Evolutionary conservation across 1,284 basidiomycete genomes (phyloP), one percentile per base, ranked within the genome.

Genomic region (Tausonia pullulans): DNA sequence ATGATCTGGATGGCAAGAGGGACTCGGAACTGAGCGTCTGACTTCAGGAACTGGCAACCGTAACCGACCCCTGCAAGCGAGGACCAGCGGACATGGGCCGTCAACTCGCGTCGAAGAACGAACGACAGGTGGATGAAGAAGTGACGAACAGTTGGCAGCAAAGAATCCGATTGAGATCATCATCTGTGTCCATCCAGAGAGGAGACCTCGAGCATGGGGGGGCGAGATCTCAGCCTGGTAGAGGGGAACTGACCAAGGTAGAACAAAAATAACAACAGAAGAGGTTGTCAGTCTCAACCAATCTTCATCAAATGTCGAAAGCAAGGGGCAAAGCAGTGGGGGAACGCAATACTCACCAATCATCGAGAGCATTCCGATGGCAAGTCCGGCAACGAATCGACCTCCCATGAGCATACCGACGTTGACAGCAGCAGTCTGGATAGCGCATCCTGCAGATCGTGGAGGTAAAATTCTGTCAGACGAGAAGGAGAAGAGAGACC

Each of bases 201-300:
- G n/a, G n/a, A 3, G 83, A 82, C 67, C 87, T 69, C 84, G 81
- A 59, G 82, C 72, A n/a, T n/a, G n/a, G n/a, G n/a, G n/a, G n/a
- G n/a, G n/a, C n/a, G n/a, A n/a, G n/a, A n/a, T n/a, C n/a, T 85
- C 84, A 8, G 84, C 84, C 81, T 85, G 70, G 67, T 74, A 74
- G 44, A 74, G 60, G 6, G 73, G 72, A 10, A 85, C 83, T n/a
- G n/a, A n/a, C n/a, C n/a, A n/a, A n/a, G n/a, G n/a, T n/a, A n/a
- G n/a, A n/a, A n/a, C n/a, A n/a, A n/a, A n/a, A n/a, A n/a, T n/a
- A n/a, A n/a, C n/a, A n/a, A n/a, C n/a, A n/a, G n/a, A n/a, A n/a
- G n/a, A n/a, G n/a, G n/a, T n/a, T n/a, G n/a, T n/a, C n/a, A n/a
- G n/a, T n/a, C n/a, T n/a, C n/a, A n/a, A n/a, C n/a, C n/a, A n/a